phyloP scores from a whole-genome alignment of 106 monocot genomes.

The Triglochin maritima region DNA sequence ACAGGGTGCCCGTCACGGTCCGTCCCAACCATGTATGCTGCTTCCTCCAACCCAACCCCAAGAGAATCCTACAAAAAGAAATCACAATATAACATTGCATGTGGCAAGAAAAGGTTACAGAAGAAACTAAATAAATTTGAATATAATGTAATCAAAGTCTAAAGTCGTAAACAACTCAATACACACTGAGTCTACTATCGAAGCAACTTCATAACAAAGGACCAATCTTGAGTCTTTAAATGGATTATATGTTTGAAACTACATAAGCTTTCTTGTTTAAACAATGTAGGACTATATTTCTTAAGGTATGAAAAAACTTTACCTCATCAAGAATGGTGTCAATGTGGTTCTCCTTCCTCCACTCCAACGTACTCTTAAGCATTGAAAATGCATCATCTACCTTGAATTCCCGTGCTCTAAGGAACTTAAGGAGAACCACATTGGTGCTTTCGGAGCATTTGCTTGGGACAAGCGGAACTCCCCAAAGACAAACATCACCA shows the following conservation, averaged over 20 bases:
- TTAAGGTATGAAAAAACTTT: too few species aligned
- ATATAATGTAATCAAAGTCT: too few species aligned
- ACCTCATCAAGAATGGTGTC: constrained; percentile 37
- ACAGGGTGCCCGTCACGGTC: constrained; percentile 64
- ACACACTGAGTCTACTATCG: too few species aligned
- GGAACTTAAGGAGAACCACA: constrained; percentile 72
- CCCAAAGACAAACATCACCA: constrained; percentile 39
- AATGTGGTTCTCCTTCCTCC: constrained; percentile 41
- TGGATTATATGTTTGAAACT: too few species aligned
- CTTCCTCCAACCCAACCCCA: constrained; percentile 25
- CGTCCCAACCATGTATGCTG: constrained; percentile 55
- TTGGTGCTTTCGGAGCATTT: constrained; percentile 36
- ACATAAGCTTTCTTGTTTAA: too few species aligned
- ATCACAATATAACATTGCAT: background rate
- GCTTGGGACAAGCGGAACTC: constrained; percentile 46
- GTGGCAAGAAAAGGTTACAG: background rate
- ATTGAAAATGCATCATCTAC: constrained; percentile 57
- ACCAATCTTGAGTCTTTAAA: too few species aligned
- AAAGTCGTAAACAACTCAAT: too few species aligned
- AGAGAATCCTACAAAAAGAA: constrained; percentile 5
- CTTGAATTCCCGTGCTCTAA: constrained; percentile 70
- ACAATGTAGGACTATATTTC: too few species aligned
- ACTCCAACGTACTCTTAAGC: constrained; percentile 46
- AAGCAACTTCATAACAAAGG: too few species aligned
- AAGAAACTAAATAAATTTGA: too few species aligned